Conservation (phyloP, 2,329 filamentous ascomycete species). For the Calonectria pteridis region DNA sequence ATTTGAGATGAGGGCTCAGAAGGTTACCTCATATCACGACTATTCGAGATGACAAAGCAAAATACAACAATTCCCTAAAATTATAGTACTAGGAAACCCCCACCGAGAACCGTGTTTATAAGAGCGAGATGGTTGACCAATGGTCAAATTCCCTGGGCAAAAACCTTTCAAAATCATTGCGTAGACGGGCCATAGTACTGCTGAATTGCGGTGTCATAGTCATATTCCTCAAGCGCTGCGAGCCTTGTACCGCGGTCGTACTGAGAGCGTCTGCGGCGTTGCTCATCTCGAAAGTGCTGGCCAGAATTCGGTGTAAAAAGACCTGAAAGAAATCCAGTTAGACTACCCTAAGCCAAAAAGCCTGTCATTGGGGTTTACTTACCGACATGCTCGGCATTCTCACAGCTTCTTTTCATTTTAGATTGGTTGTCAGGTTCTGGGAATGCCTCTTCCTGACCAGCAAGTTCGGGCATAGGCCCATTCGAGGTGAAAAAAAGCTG, state of each 20-base stretch:
- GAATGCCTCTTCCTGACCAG: conserved; percentile 81
- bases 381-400: conserved; percentile 89
- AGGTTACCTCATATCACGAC: conserved; percentile 27
- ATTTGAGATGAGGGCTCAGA: conserved; percentile 35
- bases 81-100: conserved; percentile 30
- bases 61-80: conserved; percentile 35
- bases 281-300: conserved; percentile 79
- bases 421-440: conserved; percentile 85
- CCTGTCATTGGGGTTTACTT: conserved; percentile 49
- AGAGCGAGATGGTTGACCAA: conserved; percentile 32
- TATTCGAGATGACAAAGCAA: conserved; percentile 37
- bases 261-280: conserved; percentile 80
- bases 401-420: conserved; percentile 88
- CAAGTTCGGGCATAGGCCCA: conserved; percentile 61
- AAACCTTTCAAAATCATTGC: conserved; percentile 27
- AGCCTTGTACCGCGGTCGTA: conserved; percentile 85
- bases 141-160: conserved; percentile 32
- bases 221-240: conserved; percentile 74
- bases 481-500: conserved; percentile 67
- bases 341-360: not conserved
- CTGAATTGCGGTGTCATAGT: conserved; percentile 61
- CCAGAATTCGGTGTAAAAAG: conserved; percentile 85
- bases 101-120: conserved; percentile 27
- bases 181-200: conserved; percentile 49
- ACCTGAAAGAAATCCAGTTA: conserved; percentile 58